Evolutionary conservation across 2,329 filamentous ascomycete genomes (phyloP), one percentile per base, ranked within the genome.

Genomic region (Anthostomella pinea): DNA sequence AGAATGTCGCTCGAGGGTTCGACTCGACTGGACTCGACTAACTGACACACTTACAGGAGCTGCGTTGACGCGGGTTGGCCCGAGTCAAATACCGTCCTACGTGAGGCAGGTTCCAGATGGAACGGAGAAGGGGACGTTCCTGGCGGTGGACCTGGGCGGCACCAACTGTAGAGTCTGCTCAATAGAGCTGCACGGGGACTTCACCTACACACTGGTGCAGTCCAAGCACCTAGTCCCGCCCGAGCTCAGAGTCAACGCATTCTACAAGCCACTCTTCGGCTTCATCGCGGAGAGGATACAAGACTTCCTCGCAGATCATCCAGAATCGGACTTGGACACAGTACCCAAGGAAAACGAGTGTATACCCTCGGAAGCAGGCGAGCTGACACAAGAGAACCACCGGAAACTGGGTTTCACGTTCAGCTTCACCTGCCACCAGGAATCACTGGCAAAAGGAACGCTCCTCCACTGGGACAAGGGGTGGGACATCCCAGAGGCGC

Each of bases 391-490:
- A n/a, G 29, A 34, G 9, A 16, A 17, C 8, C 23, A 23, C 8
- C 48, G 48, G 4, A 49, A 48, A 13, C 30, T 59, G 6, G 56
- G 55, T 1, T 61, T 61, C 42, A 60, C 57, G 2, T 60, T 61
- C 41, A 60, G 85, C n/a, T 90, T 90, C 64, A 89, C 85, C n/a
- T 89, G 88, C 63, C 47, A 55, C 8, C 54, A 85, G 74, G 54
- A 88, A 85, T 67, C 85, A 78, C 14, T 83, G 83, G 31, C 73
- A 81, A 54, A 78, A 56, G 85, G 85, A 27, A 79, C 76, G 18
- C 66, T 89, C 22, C 79, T 88, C 58, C 78, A 84, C 45, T 90
- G 85, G 85, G 88, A 85, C 25, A 90, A 90, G 62, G 85, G 85
- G 16, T 89, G 87, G 57, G 79, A 86, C 58, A 87, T 90, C 46